Conservation (phyloP, 495 filamentous ascomycete species). For the Astrothelium macrocarpum region DNA sequence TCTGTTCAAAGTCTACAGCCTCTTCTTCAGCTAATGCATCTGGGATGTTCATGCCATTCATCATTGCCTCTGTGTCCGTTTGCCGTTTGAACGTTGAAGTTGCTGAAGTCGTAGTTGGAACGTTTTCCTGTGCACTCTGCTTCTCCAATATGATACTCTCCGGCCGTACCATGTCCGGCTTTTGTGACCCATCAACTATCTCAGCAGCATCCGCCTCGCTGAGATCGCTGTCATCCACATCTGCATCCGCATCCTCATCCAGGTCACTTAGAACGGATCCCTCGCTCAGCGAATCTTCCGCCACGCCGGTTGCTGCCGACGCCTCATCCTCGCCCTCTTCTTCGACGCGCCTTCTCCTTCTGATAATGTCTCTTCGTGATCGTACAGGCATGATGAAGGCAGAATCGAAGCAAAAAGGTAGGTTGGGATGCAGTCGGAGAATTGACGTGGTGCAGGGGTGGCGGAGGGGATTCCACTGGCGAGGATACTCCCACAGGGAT, state of each 20-base stretch:
- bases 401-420: background rate
- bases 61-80: constrained; percentile 78
- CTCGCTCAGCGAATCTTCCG: constrained; percentile 24
- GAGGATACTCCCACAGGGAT: background rate
- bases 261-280: constrained; percentile 21
- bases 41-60: constrained; percentile 67
- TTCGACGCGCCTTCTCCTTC: constrained; percentile 19
- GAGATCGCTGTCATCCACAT: constrained; percentile 51
- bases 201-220: constrained; percentile 55
- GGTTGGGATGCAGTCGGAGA: background rate
- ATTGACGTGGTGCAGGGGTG: background rate
- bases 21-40: constrained; percentile 44
- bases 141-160: constrained; percentile 1
- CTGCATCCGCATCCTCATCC: constrained; percentile 23
- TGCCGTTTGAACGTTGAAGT: constrained; percentile 28
- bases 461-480: constrained; percentile 2
- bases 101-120: constrained; percentile 14
- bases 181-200: constrained; percentile 33
- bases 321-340: constrained; percentile 27
- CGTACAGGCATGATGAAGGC: background rate
- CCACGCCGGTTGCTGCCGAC: constrained; percentile 11
- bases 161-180: background rate
- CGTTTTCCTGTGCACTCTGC: constrained; percentile 4
- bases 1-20: constrained; percentile 59
- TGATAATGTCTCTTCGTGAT: constrained; percentile 11